Evolutionary conservation across 805 yeast species (phyloP).

Genomic region (Lipomyces anomalus): DNA sequence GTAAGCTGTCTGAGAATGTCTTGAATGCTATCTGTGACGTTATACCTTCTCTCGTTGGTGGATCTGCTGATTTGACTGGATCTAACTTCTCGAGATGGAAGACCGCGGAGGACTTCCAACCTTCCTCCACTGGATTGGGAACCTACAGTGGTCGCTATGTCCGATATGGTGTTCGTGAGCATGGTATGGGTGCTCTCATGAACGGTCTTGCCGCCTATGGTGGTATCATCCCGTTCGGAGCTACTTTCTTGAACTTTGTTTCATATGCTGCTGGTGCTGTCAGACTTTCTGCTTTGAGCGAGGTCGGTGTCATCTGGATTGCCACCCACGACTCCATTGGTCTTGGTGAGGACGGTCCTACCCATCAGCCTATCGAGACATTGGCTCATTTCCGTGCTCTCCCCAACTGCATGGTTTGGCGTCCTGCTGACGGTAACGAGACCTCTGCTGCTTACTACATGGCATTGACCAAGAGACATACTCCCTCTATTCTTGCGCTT

Average conservation of each 20-base stretch:
- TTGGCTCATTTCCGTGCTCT: slow-evolving; percentile 47
- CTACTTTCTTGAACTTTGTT: slow-evolving; percentile 93
- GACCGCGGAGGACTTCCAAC: slow-evolving; percentile 87
- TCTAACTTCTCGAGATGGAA: slow-evolving; percentile 90
- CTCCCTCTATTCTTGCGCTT: slow-evolving; percentile 68
- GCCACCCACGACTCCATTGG: slow-evolving; percentile 57
- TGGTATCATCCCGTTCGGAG: slow-evolving; percentile 86
- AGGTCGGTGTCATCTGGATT: slow-evolving; percentile 45
- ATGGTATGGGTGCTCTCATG: slow-evolving; percentile 97
- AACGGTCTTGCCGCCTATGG: slow-evolving; percentile 93
- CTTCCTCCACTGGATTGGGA: slow-evolving; percentile 73
- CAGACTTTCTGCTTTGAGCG: slow-evolving; percentile 44
- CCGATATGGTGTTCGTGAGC: slow-evolving; percentile 98
- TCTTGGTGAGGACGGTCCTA: slow-evolving; percentile 55
- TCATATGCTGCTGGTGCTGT: slow-evolving; percentile 53
- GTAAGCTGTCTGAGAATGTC: slow-evolving; percentile 86
- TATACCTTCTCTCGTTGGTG: slow-evolving; percentile 89
- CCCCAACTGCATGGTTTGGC: slow-evolving; percentile 46
- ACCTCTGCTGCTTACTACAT: slow-evolving; percentile 51
- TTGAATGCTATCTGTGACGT: slow-evolving; percentile 54
- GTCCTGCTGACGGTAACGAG: slow-evolving; percentile 53
- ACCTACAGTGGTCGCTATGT: slow-evolving; percentile 86
- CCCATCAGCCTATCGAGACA: slow-evolving; percentile 53
- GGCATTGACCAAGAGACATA: slow-evolving; percentile 51
- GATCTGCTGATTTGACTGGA: slow-evolving; percentile 97